Evolutionary conservation across 73 alveolate genomes (phyloP), one percentile per base, ranked within the genome.

Genomic region (Diophrys appendiculata): DNA sequence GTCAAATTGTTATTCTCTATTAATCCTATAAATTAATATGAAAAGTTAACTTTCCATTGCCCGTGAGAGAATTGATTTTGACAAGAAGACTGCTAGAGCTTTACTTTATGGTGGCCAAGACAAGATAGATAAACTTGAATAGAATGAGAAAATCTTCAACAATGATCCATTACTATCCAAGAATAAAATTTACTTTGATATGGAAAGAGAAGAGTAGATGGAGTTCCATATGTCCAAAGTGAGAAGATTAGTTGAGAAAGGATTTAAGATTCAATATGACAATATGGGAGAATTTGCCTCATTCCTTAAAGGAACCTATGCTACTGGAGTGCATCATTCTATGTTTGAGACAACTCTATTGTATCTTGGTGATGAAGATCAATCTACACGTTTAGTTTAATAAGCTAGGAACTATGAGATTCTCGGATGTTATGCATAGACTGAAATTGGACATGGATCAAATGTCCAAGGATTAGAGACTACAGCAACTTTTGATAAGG

Each of bases 381-480:
- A 92, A 80, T n/a, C n/a, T n/a, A 81, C 74, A 28, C 67, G 86
- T 30, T 88, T 88, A 83, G 72, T 92, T 25, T 92, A 92, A 56
- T 69, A 73, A 28, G 64, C 88, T 1, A 77, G 31, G 29, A 67
- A 67, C 23, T 25, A 29, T 67, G 81, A 80, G 75, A 92, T 90
- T 28, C 33, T 84, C 54, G 98, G 98, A 14, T 84, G 94, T 83
- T 93, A 90, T 78, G 89, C 95, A 1, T 72, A 90, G 65, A 93
- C 98, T 54, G 98, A 93, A 70, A 75, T 93, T 26, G 98, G 97
- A 24, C 98, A 93, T 88, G 98, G 98, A 27, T 93, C 98, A 43
- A 92, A 93, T 88, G 93, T 93, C 28, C 71, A 91, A 54, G 80
- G 67, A 8, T 32, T 73, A 25, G 81, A 73, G 65, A 75, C 83